A percentile compares a stretch with the other conserved stretches of the same genome.
These are phyloP conservation scores for Neonectria hederae DNA, from an alignment of 2,329 filamentous ascomycete genomes.

Conservation along the genomic window DNA sequence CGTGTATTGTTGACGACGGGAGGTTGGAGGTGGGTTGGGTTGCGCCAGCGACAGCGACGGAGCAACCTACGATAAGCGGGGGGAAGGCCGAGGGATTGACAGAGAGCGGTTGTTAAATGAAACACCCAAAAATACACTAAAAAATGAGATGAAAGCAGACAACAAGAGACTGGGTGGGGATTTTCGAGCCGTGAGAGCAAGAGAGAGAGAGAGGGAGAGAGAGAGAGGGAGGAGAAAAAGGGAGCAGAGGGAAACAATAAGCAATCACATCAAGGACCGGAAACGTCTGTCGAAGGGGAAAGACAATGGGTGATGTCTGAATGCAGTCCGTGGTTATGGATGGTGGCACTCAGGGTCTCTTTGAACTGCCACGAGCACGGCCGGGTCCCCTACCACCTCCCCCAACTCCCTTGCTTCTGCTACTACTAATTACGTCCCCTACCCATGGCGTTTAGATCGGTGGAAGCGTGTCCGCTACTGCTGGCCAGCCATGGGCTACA, in stretches of 20 bases:
- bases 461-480: not conserved
- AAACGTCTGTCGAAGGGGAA: not conserved
- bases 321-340: not conserved
- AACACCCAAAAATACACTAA: not conserved
- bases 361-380: conserved; percentile 1
- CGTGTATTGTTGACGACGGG: conserved; percentile 22
- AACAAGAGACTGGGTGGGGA: not conserved
- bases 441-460: not conserved
- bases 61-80: conserved; percentile 1
- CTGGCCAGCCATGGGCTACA: no score
- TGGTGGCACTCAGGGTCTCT: not conserved
- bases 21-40: conserved; percentile 9
- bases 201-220: no score
- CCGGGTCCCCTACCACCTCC: not conserved
- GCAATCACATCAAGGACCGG: not conserved
- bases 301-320: not conserved
- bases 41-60: conserved; percentile 31
- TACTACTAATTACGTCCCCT: not conserved
- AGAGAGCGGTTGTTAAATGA: not conserved
- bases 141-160: not conserved
- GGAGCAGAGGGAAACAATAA: not conserved
- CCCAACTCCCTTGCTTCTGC: not conserved
- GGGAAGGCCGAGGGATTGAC: not conserved
- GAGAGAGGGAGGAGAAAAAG: not conserved
- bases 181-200: not conserved